Evolutionary conservation across 768 basidiomycete species (phyloP), one percentile per base, ranked within the genome.

Genomic region (Russula dissimulans): DNA sequence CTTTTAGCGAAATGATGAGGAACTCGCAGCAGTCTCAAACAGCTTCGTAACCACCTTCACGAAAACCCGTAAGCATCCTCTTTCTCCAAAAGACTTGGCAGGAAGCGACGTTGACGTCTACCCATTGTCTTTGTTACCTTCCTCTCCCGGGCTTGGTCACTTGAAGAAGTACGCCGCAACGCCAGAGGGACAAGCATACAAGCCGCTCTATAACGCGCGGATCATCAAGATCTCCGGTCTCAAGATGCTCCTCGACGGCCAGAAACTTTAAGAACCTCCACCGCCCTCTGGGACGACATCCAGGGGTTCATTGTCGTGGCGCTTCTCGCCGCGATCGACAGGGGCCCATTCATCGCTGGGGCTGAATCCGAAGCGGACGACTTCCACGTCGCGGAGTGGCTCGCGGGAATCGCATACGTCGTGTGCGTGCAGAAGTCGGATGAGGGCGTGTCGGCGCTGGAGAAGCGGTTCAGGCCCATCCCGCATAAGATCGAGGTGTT

Each of bases 331-430:
- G 58, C 71, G 56, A 71, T 84, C 18, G 76, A 77, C 17, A 70
- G 70, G 15, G 72, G 70, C 9, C 75, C 75, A 3, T 83, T 82
- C 71, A 71, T 81, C 42, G 77, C 75, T n/a, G 81, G 80, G 9
- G 73, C 68, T 4, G 63, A 54, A 43, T 79, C 80, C 0, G 76
- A 79, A 8, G 79, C 81, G 66, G 80, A 79, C 56, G 83, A 81
- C 66, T 81, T 79, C 71, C 81, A 81, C 69, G 70, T 83, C 44
- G 78, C 63, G 6, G 79, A n/a, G n/a, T n/a, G 79, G 81, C 69
- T 83, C 31, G 76, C 79, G 29, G 76, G 79, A 32, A 75, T 81
- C 29, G 73, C 73, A 10, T 70, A 70, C 26, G 64, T 78, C 5
- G n/a, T n/a, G n/a, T n/a, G n/a, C n/a, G n/a, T n/a, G n/a, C n/a